Conservation (phyloP, 148 eudicot genomes). For the Heliosperma pusillum region DNA sequence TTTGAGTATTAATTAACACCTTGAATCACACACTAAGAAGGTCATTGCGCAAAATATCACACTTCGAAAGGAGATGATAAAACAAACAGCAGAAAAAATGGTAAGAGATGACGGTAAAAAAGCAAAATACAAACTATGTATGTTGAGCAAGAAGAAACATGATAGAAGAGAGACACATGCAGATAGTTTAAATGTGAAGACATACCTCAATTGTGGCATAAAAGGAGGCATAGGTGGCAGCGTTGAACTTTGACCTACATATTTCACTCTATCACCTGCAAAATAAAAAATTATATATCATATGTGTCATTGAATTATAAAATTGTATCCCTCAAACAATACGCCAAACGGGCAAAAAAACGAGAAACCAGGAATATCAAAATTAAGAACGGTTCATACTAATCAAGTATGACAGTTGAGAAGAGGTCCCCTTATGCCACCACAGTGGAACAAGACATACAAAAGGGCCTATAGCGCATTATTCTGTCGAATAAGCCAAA, state of each 20-base stretch:
- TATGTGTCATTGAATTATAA: neutral
- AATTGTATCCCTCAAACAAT: neutral
- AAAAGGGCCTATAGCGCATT: no score
- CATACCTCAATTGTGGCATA: constrained; percentile 50
- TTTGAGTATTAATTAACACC: no score
- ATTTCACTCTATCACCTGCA: constrained; percentile 90
- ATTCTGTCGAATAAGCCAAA: no score
- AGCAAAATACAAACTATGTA: neutral
- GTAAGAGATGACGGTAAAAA: neutral
- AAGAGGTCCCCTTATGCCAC: no score
- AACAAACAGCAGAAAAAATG: neutral
- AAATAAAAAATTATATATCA: constrained; percentile 2
- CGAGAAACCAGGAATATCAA: neutral
- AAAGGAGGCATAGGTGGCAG: constrained; percentile 37
- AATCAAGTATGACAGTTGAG: neutral
- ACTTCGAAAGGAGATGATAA: neutral
- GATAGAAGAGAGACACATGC: neutral
- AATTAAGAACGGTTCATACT: no score
- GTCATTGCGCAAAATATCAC: neutral
- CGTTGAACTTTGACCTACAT: constrained; percentile 42
- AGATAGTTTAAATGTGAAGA: neutral
- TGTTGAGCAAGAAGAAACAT: neutral
- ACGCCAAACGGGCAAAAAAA: neutral
- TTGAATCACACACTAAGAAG: neutral
- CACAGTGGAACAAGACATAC: no score